Percentiles rank a stretch among this genome's conserved stretches.
phyloP scores from a whole-genome alignment of 306 rosid genomes.

The Carpinus viminea region DNA sequence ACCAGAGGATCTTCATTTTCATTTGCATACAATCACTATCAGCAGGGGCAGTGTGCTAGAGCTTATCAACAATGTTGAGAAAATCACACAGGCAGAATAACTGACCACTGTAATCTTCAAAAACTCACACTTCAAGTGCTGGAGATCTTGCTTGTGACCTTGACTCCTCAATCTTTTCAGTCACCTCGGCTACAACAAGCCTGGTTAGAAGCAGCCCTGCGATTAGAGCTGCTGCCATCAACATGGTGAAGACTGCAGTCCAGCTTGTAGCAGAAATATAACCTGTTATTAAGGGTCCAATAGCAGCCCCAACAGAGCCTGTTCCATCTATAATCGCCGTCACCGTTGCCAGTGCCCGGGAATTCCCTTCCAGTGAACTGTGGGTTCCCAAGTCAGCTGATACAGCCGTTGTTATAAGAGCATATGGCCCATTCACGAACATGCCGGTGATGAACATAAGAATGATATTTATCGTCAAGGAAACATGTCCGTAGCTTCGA shows the following conservation, averaged over 20 bases:
- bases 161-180: conserved; percentile 68
- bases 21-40: conserved; percentile 14
- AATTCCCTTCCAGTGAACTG: conserved; percentile 75
- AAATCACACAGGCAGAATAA: conserved; percentile 4
- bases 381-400: conserved; percentile 98
- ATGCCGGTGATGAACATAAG: conserved; percentile 89
- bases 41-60: conserved; percentile 32
- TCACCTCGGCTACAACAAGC: conserved; percentile 78
- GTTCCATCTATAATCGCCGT: conserved; percentile 97
- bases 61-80: conserved; percentile 20
- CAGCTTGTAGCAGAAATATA: conserved; percentile 83
- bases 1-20: conserved; percentile 16
- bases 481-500: conserved; percentile 68
- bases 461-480: conserved; percentile 51
- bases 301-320: conserved; percentile 95
- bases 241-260: conserved; percentile 86
- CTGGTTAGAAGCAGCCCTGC: conserved; percentile 90
- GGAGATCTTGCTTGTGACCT: conserved; percentile 39
- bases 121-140: conserved; percentile 40
- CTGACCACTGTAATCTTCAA: neutral
- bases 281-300: conserved; percentile 89
- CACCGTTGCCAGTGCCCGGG: conserved; percentile 92
- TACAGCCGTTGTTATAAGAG: conserved; percentile 96
- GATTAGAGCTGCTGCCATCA: conserved; percentile 84
- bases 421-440: conserved; percentile 97